Base-by-base conservation (phyloP, 768 basidiomycete genomes). In the Asterophora parasitica region DNA sequence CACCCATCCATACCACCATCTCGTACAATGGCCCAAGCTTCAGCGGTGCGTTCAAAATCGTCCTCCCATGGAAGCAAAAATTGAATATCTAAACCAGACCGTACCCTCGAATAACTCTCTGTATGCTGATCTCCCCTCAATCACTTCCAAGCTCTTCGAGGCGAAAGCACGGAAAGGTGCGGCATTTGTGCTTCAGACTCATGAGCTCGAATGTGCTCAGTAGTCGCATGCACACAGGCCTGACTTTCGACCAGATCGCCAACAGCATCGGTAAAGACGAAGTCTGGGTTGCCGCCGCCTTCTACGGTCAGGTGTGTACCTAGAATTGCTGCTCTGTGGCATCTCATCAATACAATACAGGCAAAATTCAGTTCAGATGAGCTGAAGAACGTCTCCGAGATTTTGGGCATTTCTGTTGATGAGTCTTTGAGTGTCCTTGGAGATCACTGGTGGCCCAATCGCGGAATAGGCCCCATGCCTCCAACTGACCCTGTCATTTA, bases 401-500 rank as follows among this genome's bases (percentile, higher is more conserved):
- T 75, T 9, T 73, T 89, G 13, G 82, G 65, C 0, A 52, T 87
- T 37, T 61, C 72, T 1, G n/a, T 59, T n/a, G 46, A 42, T 1
- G 59, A 59, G 19, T 61, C 82, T 13, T 53, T 72, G 17, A 67
- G 59, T 7, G 71, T 76, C 31, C 56, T 88, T 13, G 85, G 85
- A 26, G 64, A 69, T 10, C 75, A 82, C 30, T 89, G 86, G 85
- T 88, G 74, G 75, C 89, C 89, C 8, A 78, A 80, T 55, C 84
- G 89, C 44, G 79, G 79, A 4, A 63, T 87, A 19, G 83, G 83
- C 6, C 79, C 85, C 2, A 70, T 79, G 46, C 85, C 86, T 1
- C 89, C 88, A 1, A 81, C 76, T 1, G 88, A 91, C 53, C 88
- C 88, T 17, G 78, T 90, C 16, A 71, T 92, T 53, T 92, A 92